Evolutionary conservation across 2,329 filamentous ascomycete species (phyloP).

Genomic region (Aureobasidium sp.): DNA sequence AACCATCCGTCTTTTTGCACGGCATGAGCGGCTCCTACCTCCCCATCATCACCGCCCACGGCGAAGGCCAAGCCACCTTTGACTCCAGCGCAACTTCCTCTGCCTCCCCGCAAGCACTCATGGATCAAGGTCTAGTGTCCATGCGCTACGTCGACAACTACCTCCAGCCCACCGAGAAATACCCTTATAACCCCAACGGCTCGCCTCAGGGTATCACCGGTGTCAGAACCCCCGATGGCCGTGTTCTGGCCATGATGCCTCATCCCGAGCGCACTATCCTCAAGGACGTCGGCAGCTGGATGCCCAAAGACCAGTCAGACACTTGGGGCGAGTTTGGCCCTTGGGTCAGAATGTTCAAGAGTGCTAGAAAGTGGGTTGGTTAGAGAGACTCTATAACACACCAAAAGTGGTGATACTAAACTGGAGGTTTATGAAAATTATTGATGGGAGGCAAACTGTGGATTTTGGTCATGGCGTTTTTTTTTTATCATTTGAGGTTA

Average conservation of each 20-base stretch:
- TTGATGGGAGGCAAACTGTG: neutral
- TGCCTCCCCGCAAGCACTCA: constrained; percentile 46
- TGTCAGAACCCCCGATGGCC: constrained; percentile 68
- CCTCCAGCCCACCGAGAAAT: constrained; percentile 66
- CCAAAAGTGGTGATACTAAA: neutral
- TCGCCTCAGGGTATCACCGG: constrained; percentile 75
- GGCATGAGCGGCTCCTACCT: constrained; percentile 77
- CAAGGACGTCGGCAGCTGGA: constrained; percentile 69
- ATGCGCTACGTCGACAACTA: constrained; percentile 83
- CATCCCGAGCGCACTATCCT: constrained; percentile 87
- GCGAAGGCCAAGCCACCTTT: constrained; percentile 71
- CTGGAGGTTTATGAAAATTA: neutral
- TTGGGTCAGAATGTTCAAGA: constrained; percentile 81
- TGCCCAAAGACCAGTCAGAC: constrained; percentile 54
- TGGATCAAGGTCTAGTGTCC: constrained; percentile 62
- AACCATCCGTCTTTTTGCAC: constrained; percentile 76
- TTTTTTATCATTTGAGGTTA: neutral
- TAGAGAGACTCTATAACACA: neutral
- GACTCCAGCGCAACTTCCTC: constrained; percentile 37
- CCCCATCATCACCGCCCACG: constrained; percentile 83
- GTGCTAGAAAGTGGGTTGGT: constrained; percentile 81
- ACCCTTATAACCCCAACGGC: constrained; percentile 87
- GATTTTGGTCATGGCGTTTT: neutral
- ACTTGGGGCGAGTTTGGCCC: constrained; percentile 77
- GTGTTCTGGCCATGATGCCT: constrained; percentile 85